Evolutionary conservation across 306 rosid species (phyloP).

Genomic region (Vicia villosa): DNA sequence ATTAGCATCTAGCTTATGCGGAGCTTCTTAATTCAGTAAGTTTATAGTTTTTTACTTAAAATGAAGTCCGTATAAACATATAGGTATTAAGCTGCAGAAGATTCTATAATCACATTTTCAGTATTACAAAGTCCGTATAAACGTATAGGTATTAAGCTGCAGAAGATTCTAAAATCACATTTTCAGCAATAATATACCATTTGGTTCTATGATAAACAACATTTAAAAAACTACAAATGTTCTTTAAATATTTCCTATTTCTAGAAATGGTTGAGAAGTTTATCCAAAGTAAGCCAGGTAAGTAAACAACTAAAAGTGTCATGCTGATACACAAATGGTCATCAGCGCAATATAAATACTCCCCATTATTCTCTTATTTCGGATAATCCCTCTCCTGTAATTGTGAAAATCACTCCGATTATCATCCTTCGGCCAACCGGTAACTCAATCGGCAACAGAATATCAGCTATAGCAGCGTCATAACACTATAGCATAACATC

Average conservation of each 20-base stretch:
- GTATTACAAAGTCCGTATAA: too few species aligned
- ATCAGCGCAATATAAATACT: neutral
- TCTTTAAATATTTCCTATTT: neutral
- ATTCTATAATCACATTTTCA: too few species aligned
- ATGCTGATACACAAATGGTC: neutral
- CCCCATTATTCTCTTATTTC: neutral
- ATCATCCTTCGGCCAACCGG: too few species aligned
- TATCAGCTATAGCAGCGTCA: too few species aligned
- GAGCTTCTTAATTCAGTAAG: neutral
- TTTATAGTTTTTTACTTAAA: neutral
- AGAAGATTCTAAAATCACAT: too few species aligned
- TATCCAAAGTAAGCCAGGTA: neutral
- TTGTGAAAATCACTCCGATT: neutral
- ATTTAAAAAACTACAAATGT: neutral
- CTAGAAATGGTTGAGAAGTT: neutral
- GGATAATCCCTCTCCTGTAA: neutral
- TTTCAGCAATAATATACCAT: too few species aligned
- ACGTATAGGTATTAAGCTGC: neutral
- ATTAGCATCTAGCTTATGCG: neutral
- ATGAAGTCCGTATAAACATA: neutral
- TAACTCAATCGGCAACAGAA: too few species aligned
- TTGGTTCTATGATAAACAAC: neutral
- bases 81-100: neutral
- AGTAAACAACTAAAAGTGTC: neutral
- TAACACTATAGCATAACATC: too few species aligned